Evolutionary conservation across 148 eudicot genomes (phyloP).

Genomic region (Chenopodium album): DNA sequence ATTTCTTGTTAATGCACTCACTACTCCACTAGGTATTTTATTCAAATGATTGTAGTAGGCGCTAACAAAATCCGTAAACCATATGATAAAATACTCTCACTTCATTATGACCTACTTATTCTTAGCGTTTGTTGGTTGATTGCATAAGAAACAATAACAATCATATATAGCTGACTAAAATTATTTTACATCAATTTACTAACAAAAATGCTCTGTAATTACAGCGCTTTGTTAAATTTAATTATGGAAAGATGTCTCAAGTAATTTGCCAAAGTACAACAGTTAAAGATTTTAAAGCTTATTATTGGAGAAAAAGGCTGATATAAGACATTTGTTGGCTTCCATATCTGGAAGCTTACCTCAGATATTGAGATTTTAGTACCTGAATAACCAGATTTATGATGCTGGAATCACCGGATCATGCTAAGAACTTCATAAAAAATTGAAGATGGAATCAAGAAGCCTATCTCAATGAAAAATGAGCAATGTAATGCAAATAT

Average conservation of each 20-base stretch:
- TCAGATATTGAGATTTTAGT: neutral
- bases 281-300: conserved; percentile 7
- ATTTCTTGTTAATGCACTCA: neutral
- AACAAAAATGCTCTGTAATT: neutral
- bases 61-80: neutral
- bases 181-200: neutral
- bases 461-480: neutral
- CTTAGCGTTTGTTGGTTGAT: neutral
- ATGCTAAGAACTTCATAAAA: neutral
- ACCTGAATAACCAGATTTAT: neutral
- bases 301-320: neutral
- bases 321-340: neutral
- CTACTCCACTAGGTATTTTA: neutral
- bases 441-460: neutral
- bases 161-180: neutral
- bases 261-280: neutral
- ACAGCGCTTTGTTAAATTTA: neutral
- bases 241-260: neutral
- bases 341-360: neutral
- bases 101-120: neutral
- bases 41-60: neutral
- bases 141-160: neutral
- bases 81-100: neutral
- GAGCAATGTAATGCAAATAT: neutral
- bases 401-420: neutral